These are phyloP conservation scores for Pharus latifolius DNA, from an alignment of 176 grass and related monocot genomes.

Conservation along the genomic window DNA sequence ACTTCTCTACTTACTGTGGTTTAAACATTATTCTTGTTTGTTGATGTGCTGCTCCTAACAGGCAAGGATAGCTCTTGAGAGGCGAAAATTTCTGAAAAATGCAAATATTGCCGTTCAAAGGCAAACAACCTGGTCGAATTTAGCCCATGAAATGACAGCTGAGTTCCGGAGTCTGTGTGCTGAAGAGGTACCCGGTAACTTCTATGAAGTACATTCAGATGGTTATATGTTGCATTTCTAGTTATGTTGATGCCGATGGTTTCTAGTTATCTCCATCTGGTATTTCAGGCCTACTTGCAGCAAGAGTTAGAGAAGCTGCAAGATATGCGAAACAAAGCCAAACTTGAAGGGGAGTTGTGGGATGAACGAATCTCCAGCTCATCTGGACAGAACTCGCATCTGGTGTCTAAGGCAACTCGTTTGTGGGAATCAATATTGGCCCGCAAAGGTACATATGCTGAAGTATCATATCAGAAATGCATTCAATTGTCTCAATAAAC, in stretches of 20 bases:
- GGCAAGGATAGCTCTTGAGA: constrained; percentile 97
- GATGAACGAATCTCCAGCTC: constrained; percentile 73
- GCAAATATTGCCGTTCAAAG: constrained; percentile 85
- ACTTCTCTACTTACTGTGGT: not conserved
- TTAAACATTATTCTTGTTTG: not conserved
- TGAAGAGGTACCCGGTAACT: constrained; percentile 72
- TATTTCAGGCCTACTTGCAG: constrained; percentile 87
- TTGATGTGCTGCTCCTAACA: constrained; percentile 28
- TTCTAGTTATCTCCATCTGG: constrained; percentile 17
- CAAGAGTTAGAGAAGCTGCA: constrained; percentile 96
- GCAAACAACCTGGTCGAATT: constrained; percentile 87
- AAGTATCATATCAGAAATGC: not conserved
- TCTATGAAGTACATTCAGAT: constrained; percentile 18
- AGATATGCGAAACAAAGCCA: constrained; percentile 89
- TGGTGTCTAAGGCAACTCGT: constrained; percentile 77
- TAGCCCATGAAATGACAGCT: constrained; percentile 98
- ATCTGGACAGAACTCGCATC: constrained; percentile 86
- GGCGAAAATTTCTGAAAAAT: constrained; percentile 94
- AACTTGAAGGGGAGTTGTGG: constrained; percentile 77
- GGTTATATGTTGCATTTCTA: not conserved
- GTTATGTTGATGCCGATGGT: not conserved
- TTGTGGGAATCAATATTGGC: constrained; percentile 98
- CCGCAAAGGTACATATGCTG: constrained; percentile 57
- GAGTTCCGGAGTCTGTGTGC: constrained; percentile 99
- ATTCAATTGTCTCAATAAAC: not conserved